Percentiles rank a stretch among this genome's conserved stretches.
Evolutionary conservation across 2,329 filamentous ascomycete species (phyloP).

Genomic region (Aureobasidium zeae): DNA sequence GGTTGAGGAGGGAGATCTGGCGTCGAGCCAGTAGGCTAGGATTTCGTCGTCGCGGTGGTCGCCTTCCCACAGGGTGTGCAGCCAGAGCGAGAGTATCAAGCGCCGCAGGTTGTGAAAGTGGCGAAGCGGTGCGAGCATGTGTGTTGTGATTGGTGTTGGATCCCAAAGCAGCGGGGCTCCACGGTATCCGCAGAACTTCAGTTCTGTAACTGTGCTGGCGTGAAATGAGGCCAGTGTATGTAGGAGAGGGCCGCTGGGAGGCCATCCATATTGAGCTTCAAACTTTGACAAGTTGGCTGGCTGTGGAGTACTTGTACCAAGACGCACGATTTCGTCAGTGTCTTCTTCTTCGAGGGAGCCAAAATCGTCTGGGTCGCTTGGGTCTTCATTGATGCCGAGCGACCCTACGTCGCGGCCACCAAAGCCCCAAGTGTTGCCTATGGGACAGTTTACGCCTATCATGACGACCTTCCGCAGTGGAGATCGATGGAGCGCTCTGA

Average conservation of each 20-base stretch:
- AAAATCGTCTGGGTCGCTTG: slow-evolving; percentile 18
- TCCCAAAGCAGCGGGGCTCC: slow-evolving; percentile 34
- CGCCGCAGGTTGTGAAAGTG: slow-evolving; percentile 35
- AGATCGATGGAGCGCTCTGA: slow-evolving; percentile 35
- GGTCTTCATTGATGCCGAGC: slow-evolving; percentile 22
- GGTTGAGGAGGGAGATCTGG: slow-evolving; percentile 30
- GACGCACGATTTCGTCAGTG: slow-evolving; percentile 21
- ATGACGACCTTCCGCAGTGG: slow-evolving; percentile 38
- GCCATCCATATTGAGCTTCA: slow-evolving; percentile 35
- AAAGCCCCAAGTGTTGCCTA: slow-evolving; percentile 39
- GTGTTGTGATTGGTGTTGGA: slow-evolving; percentile 31
- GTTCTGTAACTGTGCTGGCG: slow-evolving; percentile 33
- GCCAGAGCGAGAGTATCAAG: slow-evolving; percentile 35
- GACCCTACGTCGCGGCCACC: slow-evolving; percentile 28
- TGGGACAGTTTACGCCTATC: slow-evolving; percentile 35
- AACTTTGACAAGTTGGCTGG: slow-evolving; percentile 25
- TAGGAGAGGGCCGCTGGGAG: slow-evolving; percentile 31
- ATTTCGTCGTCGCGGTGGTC: slow-evolving; percentile 34
- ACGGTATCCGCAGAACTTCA: slow-evolving; percentile 41
- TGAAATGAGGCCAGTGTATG: slow-evolving; percentile 35
- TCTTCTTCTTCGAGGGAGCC: slow-evolving; percentile 27
- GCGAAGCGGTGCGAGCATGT: slow-evolving; percentile 32
- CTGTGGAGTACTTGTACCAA: slow-evolving; percentile 20
- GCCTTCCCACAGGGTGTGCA: slow-evolving; percentile 34
- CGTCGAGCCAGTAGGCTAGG: slow-evolving; percentile 37